Conservation (phyloP, 2,329 filamentous ascomycete species). For the Catunica adiposa region DNA sequence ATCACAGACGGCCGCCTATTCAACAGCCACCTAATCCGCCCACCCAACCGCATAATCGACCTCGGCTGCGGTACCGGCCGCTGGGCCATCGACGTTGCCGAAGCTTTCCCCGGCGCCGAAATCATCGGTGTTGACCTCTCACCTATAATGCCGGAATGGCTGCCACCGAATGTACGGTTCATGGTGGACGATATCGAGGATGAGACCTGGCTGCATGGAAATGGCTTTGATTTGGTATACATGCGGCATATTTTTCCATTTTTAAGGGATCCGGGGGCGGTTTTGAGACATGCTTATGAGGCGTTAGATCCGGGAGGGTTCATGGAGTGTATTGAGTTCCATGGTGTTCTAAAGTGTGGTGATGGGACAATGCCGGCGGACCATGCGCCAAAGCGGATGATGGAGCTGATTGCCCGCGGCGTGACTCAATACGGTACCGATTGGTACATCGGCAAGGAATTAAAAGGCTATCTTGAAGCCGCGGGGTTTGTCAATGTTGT, state of each 20-base stretch:
- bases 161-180: constrained; percentile 45
- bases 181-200: constrained; percentile 46
- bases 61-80: constrained; percentile 34
- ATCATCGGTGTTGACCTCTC: constrained; percentile 28
- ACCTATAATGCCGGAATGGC: constrained; percentile 30
- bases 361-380: constrained; percentile 28
- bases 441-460: constrained; percentile 21
- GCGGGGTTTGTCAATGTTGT: constrained; percentile 30
- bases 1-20: constrained; percentile 26
- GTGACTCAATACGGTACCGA: constrained; percentile 25
- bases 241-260: constrained; percentile 32
- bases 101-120: constrained; percentile 25
- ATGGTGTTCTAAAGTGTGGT: constrained; percentile 26
- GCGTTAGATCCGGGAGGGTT: constrained; percentile 28
- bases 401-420: constrained; percentile 20
- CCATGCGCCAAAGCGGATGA: constrained; percentile 23
- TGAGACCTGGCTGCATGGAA: constrained; percentile 31
- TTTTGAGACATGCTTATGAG: constrained; percentile 27
- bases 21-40: constrained; percentile 24
- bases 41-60: constrained; percentile 29
- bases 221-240: constrained; percentile 40
- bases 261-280: constrained; percentile 33
- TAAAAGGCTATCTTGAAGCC: constrained; percentile 23
- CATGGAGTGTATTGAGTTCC: constrained; percentile 34
- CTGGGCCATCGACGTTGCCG: constrained; percentile 37